These are phyloP conservation scores for Trichoderma aggressivum DNA, from an alignment of 2,329 filamentous ascomycete genomes.

Conservation along the genomic window DNA sequence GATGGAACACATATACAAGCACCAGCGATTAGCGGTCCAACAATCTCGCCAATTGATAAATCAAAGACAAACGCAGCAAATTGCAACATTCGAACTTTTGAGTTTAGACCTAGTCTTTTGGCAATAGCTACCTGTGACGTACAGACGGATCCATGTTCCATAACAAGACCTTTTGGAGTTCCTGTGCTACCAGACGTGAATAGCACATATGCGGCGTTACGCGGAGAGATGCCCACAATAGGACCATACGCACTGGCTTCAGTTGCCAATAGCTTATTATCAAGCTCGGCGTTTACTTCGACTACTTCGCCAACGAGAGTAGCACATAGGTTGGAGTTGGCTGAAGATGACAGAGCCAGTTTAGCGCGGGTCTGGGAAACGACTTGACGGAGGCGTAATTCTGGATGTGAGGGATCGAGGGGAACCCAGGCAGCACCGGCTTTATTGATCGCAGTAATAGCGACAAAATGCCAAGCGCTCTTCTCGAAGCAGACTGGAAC, in stretches of 20 bases:
- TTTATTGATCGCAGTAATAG: slow-evolving; percentile 22
- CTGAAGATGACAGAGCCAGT: slow-evolving; percentile 14
- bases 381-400: slow-evolving; percentile 16
- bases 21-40: slow-evolving; percentile 13
- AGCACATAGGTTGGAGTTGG: slow-evolving; percentile 22
- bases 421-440: slow-evolving; percentile 24
- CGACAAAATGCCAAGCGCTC: slow-evolving; percentile 23
- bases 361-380: slow-evolving; percentile 9
- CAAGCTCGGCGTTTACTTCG: slow-evolving; percentile 2
- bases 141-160: slow-evolving; percentile 15
- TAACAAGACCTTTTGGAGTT: slow-evolving; percentile 10
- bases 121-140: slow-evolving; percentile 1
- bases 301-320: slow-evolving; percentile 15
- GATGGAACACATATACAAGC: slow-evolving; percentile 12
- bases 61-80: slow-evolving; percentile 20
- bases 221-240: neutral
- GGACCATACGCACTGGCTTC: neutral
- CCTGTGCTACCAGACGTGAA: slow-evolving; percentile 14
- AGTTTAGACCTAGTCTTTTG: neutral
- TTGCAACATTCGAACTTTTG: slow-evolving; percentile 12
- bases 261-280: neutral
- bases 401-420: slow-evolving; percentile 21
- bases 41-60: slow-evolving; percentile 18
- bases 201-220: slow-evolving; percentile 5
- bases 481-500: slow-evolving; percentile 33